These are phyloP conservation scores for Calendula officinalis DNA, from an alignment of 129 eudicot genomes.

Conservation along the genomic window DNA sequence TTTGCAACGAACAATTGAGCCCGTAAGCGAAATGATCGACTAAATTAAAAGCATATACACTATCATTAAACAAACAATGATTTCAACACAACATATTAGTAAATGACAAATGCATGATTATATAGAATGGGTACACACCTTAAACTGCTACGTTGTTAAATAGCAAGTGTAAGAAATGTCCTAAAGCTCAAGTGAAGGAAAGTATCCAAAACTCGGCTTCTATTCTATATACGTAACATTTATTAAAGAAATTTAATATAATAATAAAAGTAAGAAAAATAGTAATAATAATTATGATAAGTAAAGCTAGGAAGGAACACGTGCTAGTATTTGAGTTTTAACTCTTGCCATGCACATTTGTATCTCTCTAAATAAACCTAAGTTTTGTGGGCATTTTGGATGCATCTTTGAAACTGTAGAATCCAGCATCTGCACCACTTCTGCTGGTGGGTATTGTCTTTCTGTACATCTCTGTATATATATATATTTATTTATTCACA, in stretches of 20 bases:
- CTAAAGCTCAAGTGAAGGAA: slow-evolving; percentile 29
- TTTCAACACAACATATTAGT: slow-evolving; percentile 2
- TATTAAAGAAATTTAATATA: slow-evolving; percentile 17
- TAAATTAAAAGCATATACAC: too few relatives aligned
- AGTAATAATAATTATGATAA: slow-evolving; percentile 2
- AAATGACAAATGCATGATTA: slow-evolving; percentile 9
- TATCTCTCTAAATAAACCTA: slow-evolving; percentile 50
- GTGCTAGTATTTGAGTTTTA: slow-evolving; percentile 59
- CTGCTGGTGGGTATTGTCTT: slow-evolving; percentile 57
- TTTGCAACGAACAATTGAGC: too few relatives aligned
- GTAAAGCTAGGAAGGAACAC: slow-evolving; percentile 42
- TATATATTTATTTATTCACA: too few relatives aligned
- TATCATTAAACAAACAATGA: too few relatives aligned
- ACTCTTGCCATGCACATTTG: slow-evolving; percentile 64
- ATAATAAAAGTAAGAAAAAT: slow-evolving; percentile 1
- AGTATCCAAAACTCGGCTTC: slow-evolving; percentile 21
- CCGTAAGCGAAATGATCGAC: too few relatives aligned
- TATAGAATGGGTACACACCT: slow-evolving; percentile 7
- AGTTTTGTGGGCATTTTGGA: slow-evolving; percentile 48
- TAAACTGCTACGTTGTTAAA: slow-evolving; percentile 20
- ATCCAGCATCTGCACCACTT: slow-evolving; percentile 64
- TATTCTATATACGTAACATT: slow-evolving; percentile 16
- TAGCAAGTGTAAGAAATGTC: slow-evolving; percentile 19
- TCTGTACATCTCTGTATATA: slow-evolving; percentile 40
- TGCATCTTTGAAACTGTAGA: slow-evolving; percentile 49